These are phyloP conservation scores for Ogataea wickerhamii DNA, from an alignment of 805 yeast species.

Conservation along the genomic window DNA sequence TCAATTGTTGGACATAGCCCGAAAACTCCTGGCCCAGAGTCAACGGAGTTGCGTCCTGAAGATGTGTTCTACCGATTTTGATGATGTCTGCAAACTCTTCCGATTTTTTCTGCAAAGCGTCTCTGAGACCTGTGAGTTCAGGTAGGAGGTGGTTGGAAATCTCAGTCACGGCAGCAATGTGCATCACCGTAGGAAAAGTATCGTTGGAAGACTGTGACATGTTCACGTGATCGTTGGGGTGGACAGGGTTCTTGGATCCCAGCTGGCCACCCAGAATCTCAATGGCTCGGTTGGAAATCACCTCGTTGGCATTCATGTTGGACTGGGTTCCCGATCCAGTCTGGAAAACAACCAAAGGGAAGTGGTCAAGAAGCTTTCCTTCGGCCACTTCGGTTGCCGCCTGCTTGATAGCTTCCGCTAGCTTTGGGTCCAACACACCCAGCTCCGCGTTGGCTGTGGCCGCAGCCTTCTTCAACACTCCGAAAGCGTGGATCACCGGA, in stretches of 20 bases:
- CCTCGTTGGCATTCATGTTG: constrained; percentile 99
- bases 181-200: constrained; percentile 99
- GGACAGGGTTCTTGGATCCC: constrained; percentile 93
- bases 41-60: constrained; percentile 98
- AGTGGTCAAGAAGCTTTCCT: constrained; percentile 89
- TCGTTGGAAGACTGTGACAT: constrained; percentile 99
- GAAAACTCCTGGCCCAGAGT: constrained; percentile 98
- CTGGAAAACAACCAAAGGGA: constrained; percentile 98
- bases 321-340: constrained; percentile 99
- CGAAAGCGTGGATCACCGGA: constrained; percentile 89
- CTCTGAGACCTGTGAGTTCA: constrained; percentile 70
- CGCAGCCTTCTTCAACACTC: constrained; percentile 89
- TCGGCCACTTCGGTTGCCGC: constrained; percentile 95
- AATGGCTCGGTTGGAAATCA: constrained; percentile 96
- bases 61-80: constrained; percentile 98
- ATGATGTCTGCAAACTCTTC: constrained; percentile 85
- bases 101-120: constrained; percentile 71
- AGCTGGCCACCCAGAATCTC: constrained; percentile 88
- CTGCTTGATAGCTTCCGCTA: constrained; percentile 79
- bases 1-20: constrained; percentile 91
- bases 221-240: constrained; percentile 98
- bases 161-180: constrained; percentile 95
- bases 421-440: constrained; percentile 80
- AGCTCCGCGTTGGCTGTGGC: constrained; percentile 83
- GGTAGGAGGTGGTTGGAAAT: constrained; percentile 75